phyloP scores from a whole-genome alignment of 495 filamentous ascomycete genomes.

The Oleoguttula mirabilis region DNA sequence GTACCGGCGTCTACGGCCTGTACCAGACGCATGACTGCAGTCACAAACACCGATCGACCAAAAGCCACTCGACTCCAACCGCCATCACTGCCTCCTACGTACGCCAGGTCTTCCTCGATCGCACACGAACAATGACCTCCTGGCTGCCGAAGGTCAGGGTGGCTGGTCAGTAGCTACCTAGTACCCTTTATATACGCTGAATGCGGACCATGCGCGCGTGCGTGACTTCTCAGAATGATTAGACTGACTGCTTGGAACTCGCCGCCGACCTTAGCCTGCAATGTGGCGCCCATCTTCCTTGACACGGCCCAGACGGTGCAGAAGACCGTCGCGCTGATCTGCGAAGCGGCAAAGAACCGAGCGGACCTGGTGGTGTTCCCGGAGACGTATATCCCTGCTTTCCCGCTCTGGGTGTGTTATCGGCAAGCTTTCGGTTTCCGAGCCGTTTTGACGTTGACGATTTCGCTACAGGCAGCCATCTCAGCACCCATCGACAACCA shows the following conservation, averaged over 20 bases:
- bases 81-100: no score
- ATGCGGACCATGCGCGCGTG: not conserved
- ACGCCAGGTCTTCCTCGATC: no score
- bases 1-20: no score
- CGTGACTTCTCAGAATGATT: slow-evolving; percentile 3
- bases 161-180: slow-evolving; percentile 6
- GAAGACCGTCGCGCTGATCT: slow-evolving; percentile 31
- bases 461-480: slow-evolving; percentile 15
- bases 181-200: not conserved
- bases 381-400: slow-evolving; percentile 34
- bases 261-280: slow-evolving; percentile 33
- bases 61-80: no score
- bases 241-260: no score
- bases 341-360: slow-evolving; percentile 31
- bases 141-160: slow-evolving; percentile 14
- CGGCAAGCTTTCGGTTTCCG: not conserved
- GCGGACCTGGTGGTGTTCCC: slow-evolving; percentile 41
- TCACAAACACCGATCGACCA: no score
- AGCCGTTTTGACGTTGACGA: not conserved
- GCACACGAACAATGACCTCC: not conserved
- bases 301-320: slow-evolving; percentile 31
- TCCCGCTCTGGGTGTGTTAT: slow-evolving; percentile 22
- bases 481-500: slow-evolving; percentile 21
- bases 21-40: no score
- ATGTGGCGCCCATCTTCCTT: slow-evolving; percentile 35